These are phyloP conservation scores for Punctularia strigosozonata DNA, from an alignment of 768 basidiomycete species.

Conservation along the genomic window DNA sequence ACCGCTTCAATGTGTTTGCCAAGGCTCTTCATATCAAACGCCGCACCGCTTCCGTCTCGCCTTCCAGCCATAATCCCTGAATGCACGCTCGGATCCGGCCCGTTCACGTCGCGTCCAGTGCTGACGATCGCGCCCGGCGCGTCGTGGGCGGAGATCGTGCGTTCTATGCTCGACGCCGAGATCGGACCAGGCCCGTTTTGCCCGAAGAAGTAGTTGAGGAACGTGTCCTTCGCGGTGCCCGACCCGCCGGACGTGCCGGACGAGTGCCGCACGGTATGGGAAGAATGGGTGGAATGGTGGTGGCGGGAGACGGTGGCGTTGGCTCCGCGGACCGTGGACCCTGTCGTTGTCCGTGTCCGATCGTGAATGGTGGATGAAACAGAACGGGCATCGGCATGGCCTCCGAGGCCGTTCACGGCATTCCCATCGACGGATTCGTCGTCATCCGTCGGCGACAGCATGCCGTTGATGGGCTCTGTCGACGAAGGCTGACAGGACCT, in stretches of 20 bases:
- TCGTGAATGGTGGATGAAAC: slow-evolving; percentile 72
- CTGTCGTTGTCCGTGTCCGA: slow-evolving; percentile 40
- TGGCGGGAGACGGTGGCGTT: slow-evolving; percentile 18
- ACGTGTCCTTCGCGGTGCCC: slow-evolving; percentile 72
- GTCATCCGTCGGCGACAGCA: slow-evolving; percentile 36
- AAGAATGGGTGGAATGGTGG: slow-evolving; percentile 15
- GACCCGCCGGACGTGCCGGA: slow-evolving; percentile 11
- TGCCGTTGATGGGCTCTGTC: slow-evolving; percentile 49
- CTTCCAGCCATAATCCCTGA: slow-evolving; percentile 59
- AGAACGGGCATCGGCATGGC: slow-evolving; percentile 49
- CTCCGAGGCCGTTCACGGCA: slow-evolving; percentile 40
- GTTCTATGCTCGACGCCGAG: slow-evolving; percentile 33
- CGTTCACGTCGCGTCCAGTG: slow-evolving; percentile 56
- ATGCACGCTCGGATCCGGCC: slow-evolving; percentile 34
- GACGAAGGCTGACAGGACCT: slow-evolving; percentile 41
- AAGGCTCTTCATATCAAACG: slow-evolving; percentile 97
- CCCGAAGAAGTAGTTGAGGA: slow-evolving; percentile 97
- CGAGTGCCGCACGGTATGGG: slow-evolving; percentile 1
- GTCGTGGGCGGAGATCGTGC: slow-evolving; percentile 9
- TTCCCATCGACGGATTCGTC: slow-evolving; percentile 39
- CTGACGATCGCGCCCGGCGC: slow-evolving; percentile 24
- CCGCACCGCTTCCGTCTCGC: slow-evolving; percentile 69
- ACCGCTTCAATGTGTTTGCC: slow-evolving; percentile 97
- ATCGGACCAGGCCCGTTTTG: slow-evolving; percentile 75
- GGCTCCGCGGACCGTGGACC: slow-evolving; percentile 2